Conservation (phyloP, 345 rosid species). For the Citrus sp. region DNA sequence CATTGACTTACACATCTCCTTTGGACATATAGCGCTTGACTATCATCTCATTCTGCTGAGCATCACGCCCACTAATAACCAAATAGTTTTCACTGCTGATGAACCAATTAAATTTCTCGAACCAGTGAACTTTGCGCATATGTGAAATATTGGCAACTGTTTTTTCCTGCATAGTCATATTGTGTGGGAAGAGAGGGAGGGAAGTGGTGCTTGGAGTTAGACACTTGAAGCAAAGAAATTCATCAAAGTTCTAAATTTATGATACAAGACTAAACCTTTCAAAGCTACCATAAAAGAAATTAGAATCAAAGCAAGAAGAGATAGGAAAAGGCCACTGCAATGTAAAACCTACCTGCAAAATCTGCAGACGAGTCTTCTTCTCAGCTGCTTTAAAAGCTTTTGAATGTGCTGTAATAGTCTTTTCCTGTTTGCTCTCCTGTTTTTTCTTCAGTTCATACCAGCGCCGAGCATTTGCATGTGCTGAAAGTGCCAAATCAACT, state of each 20-base stretch:
- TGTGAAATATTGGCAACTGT: constrained; percentile 84
- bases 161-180: constrained; percentile 58
- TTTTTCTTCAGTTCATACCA: constrained; percentile 96
- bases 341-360: constrained; percentile 63
- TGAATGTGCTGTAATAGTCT: constrained; percentile 88
- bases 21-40: constrained; percentile 97
- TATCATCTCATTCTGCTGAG: constrained; percentile 97
- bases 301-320: not conserved
- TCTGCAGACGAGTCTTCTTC: constrained; percentile 88
- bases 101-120: constrained; percentile 99
- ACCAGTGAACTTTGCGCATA: constrained; percentile 98
- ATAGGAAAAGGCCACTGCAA: constrained; percentile 1
- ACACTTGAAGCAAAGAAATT: not conserved
- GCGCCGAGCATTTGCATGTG: constrained; percentile 90
- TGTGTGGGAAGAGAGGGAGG: not conserved
- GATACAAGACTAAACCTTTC: not conserved
- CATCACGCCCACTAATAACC: constrained; percentile 95
- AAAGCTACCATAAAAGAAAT: not conserved
- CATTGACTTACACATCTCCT: constrained; percentile 82
- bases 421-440: constrained; percentile 92
- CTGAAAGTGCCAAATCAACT: constrained; percentile 93
- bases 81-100: constrained; percentile 94
- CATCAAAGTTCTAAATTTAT: not conserved
- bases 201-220: not conserved
- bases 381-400: constrained; percentile 98